phyloP scores from a whole-genome alignment of 257 asterid genomes.

The Pogostemon cablin region DNA sequence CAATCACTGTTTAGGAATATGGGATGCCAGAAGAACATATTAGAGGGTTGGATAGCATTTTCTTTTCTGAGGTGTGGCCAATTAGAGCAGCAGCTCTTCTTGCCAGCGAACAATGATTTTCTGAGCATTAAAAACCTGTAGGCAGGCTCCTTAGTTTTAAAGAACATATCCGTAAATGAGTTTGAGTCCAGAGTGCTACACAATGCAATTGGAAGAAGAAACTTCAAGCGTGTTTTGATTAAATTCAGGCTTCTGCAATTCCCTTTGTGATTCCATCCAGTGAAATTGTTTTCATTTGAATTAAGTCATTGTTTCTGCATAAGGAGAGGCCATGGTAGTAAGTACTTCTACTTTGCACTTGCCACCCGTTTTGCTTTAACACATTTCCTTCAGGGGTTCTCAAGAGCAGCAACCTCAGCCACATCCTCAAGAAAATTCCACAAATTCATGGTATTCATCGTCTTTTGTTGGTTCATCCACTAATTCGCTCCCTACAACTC shows the following conservation, averaged over 20 bases:
- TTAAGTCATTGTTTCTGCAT: neutral
- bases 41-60: neutral
- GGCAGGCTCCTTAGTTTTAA: neutral
- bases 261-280: neutral
- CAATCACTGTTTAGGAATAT: neutral
- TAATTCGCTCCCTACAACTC: slow-evolving; percentile 70
- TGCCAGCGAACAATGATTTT: neutral
- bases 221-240: neutral
- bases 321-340: neutral
- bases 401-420: slow-evolving; percentile 75
- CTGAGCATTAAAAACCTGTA: neutral
- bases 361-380: neutral
- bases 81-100: neutral
- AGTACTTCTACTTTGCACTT: neutral
- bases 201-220: slow-evolving; percentile 4
- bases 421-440: slow-evolving; percentile 59
- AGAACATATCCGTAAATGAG: neutral
- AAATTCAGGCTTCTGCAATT: slow-evolving; percentile 3
- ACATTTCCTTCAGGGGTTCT: slow-evolving; percentile 39
- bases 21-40: slow-evolving; percentile 4
- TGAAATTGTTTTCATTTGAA: neutral
- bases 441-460: slow-evolving; percentile 73
- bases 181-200: neutral
- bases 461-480: slow-evolving; percentile 60
- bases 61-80: neutral